A percentile compares a stretch with the other conserved stretches of the same genome.
phyloP scores from a whole-genome alignment of 306 rosid genomes.

The Castanea crenata region DNA sequence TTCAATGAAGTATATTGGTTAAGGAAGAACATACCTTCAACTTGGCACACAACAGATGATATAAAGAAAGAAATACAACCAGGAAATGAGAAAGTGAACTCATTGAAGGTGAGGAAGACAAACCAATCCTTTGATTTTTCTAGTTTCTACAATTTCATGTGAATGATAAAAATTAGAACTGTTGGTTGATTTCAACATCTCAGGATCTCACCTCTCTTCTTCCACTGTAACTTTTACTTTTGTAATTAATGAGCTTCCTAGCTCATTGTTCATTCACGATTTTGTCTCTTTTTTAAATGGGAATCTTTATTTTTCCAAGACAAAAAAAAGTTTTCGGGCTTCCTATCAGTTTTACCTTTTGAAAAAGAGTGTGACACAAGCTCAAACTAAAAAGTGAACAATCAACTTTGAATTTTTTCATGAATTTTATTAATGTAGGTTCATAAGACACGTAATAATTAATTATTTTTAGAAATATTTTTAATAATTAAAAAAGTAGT shows the following conservation, averaged over 20 bases:
- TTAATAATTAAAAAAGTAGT: too few relatives aligned
- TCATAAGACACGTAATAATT: too few relatives aligned
- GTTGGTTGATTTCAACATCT: constrained; percentile 35
- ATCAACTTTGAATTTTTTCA: constrained; percentile 12
- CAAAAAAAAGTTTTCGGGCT: constrained; percentile 15
- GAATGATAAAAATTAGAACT: constrained; percentile 22
- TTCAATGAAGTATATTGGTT: not conserved
- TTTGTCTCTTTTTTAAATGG: constrained; percentile 33
- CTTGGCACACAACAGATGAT: constrained; percentile 56
- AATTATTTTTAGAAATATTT: too few relatives aligned
- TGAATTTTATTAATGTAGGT: too few relatives aligned
- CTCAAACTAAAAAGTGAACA: constrained; percentile 12
- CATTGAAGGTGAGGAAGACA: constrained; percentile 55
- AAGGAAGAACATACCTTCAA: constrained; percentile 60
- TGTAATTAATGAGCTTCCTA: constrained; percentile 27
- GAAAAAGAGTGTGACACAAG: constrained; percentile 22
- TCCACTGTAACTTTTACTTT: constrained; percentile 35
- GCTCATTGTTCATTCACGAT: constrained; percentile 59
- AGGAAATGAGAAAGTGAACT: constrained; percentile 40
- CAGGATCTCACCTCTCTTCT: constrained; percentile 22
- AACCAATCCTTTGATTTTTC: constrained; percentile 19
- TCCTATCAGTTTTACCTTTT: constrained; percentile 4
- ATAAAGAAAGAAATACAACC: constrained; percentile 34
- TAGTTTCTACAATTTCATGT: constrained; percentile 22
- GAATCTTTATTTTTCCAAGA: constrained; percentile 49